A percentile compares a stretch with the other conserved stretches of the same genome.
phyloP scores from a whole-genome alignment of 805 yeast genomes.

The Starmerella stigmatis region DNA sequence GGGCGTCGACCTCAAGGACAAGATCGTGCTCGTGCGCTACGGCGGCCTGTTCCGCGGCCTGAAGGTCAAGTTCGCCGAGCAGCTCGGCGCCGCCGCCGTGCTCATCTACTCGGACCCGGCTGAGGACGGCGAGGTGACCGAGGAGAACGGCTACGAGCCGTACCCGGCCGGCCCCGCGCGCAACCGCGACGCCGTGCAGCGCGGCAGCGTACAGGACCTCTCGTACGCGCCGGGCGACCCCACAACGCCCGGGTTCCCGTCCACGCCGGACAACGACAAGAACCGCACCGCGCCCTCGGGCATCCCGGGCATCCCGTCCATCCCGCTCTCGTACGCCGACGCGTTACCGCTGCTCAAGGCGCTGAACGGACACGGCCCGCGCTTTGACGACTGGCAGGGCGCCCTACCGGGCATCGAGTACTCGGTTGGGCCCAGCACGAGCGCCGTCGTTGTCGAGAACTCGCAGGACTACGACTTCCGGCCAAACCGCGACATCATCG shows the following conservation, averaged over 20 bases:
- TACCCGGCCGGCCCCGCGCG: slow-evolving; percentile 73
- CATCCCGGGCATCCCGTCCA: slow-evolving; percentile 57
- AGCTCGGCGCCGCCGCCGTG: slow-evolving; percentile 57
- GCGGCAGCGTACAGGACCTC: slow-evolving; percentile 62
- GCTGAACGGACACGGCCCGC: slow-evolving; percentile 48
- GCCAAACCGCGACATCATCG: slow-evolving; percentile 55
- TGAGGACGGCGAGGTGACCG: slow-evolving; percentile 42
- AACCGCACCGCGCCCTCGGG: slow-evolving; percentile 40
- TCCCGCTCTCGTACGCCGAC: slow-evolving; percentile 57
- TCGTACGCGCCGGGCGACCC: slow-evolving; percentile 66
- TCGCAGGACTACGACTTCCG: slow-evolving; percentile 52
- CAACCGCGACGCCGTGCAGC: slow-evolving; percentile 63
- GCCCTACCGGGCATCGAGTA: slow-evolving; percentile 39
- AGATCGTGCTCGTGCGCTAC: slow-evolving; percentile 57
- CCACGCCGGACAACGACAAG: slow-evolving; percentile 38
- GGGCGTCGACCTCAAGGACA: slow-evolving; percentile 45
- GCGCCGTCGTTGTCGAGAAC: slow-evolving; percentile 45
- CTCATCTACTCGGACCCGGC: slow-evolving; percentile 60
- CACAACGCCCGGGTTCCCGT: slow-evolving; percentile 59
- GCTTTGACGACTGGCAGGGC: slow-evolving; percentile 37
- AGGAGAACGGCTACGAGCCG: slow-evolving; percentile 47
- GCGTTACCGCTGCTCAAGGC: slow-evolving; percentile 51
- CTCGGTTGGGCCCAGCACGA: slow-evolving; percentile 42
- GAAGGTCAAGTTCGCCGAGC: slow-evolving; percentile 67
- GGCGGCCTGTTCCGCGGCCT: slow-evolving; percentile 61